Percentiles rank a stretch among this genome's conserved stretches.
Evolutionary conservation across 805 yeast species (phyloP).

Genomic region (Myxozyma nipponensis): DNA sequence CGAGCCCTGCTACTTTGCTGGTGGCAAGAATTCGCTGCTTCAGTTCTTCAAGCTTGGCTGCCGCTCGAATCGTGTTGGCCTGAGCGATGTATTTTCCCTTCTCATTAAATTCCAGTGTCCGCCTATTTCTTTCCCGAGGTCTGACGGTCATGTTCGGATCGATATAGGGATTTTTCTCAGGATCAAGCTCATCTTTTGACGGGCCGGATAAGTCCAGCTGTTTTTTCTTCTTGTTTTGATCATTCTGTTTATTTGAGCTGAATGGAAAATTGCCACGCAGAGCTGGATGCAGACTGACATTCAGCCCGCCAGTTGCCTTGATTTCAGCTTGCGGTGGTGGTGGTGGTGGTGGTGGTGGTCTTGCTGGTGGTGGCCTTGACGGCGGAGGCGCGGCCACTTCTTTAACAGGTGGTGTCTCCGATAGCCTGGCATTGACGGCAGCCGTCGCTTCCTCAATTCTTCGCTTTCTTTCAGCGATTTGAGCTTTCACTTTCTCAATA

Average conservation of each 20-base stretch:
- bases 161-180: slow-evolving; percentile 39
- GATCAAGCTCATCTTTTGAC: slow-evolving; percentile 21
- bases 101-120: slow-evolving; percentile 51
- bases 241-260: background rate
- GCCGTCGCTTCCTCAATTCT: slow-evolving; percentile 14
- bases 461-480: slow-evolving; percentile 22
- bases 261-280: slow-evolving; percentile 19
- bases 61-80: slow-evolving; percentile 50
- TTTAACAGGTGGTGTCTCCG: slow-evolving; percentile 1
- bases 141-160: slow-evolving; percentile 29
- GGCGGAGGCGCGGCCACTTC: background rate
- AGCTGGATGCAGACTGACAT: slow-evolving; percentile 36
- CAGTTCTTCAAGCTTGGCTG: slow-evolving; percentile 39
- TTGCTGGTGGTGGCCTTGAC: slow-evolving; percentile 1
- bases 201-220: slow-evolving; percentile 14
- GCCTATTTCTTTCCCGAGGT: slow-evolving; percentile 31
- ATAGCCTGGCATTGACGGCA: slow-evolving; percentile 7
- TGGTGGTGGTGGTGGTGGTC: background rate
- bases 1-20: slow-evolving; percentile 41
- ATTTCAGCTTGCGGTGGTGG: background rate
- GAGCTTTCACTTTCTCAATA: slow-evolving; percentile 21
- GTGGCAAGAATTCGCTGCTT: slow-evolving; percentile 37
- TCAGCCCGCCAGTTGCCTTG: slow-evolving; percentile 31
- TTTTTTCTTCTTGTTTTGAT: slow-evolving; percentile 9
- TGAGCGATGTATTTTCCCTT: slow-evolving; percentile 60